Evolutionary conservation across 2,329 filamentous ascomycete genomes (phyloP).

Genomic region (Neurospora sp.): DNA sequence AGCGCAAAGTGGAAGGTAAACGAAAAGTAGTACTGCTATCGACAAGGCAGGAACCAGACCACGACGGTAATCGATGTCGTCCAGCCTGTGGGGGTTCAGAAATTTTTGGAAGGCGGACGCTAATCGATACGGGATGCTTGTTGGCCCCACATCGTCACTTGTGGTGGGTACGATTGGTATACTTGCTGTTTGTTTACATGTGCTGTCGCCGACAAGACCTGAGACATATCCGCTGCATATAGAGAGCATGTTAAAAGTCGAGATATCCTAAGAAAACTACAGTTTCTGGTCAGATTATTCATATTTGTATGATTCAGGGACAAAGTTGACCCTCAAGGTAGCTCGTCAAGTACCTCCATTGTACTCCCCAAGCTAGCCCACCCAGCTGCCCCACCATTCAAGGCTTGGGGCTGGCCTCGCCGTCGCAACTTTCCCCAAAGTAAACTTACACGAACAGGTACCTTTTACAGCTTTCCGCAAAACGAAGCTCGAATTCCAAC

Average conservation of each 20-base stretch:
- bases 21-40: not conserved
- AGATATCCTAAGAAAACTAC: not conserved
- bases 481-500: not conserved
- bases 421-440: not conserved
- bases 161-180: not conserved
- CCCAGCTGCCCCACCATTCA: not conserved
- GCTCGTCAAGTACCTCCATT: not conserved
- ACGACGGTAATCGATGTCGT: not conserved
- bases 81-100: not conserved
- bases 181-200: not conserved
- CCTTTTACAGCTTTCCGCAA: not conserved
- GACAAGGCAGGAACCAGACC: not conserved
- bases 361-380: not conserved
- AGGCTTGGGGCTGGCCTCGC: not conserved
- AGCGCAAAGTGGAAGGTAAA: not conserved
- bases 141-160: not conserved
- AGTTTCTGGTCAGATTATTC: not conserved
- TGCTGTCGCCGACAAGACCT: not conserved
- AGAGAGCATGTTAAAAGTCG: no score
- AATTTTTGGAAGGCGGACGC: not conserved
- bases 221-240: not conserved
- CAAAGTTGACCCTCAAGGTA: not conserved
- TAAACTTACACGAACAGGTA: not conserved
- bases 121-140: not conserved
- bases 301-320: rapidly evolving